Conservation (phyloP, 495 filamentous ascomycete species). For the Neurospora hispaniola region DNA sequence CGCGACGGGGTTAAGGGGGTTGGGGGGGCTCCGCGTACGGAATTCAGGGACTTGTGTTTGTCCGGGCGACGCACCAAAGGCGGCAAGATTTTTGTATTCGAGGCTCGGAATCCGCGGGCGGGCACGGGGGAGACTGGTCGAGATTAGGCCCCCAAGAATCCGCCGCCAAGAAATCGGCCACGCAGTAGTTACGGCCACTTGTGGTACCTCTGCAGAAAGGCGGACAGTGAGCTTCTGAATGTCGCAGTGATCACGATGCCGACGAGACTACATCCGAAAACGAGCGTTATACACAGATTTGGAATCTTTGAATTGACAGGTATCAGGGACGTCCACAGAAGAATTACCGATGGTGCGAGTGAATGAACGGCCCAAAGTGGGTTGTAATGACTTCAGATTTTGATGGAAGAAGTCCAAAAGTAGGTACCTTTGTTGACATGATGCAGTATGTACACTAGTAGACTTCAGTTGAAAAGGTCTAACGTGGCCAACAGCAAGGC, state of each 20-base stretch:
- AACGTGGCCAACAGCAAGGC: neutral
- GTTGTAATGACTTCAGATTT: neutral
- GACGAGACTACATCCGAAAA: neutral
- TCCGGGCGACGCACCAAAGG: neutral
- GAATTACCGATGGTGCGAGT: neutral
- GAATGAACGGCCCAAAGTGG: neutral
- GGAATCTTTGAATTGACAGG: neutral
- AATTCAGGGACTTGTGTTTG: conserved; percentile 1
- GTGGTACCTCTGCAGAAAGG: conserved; percentile 1
- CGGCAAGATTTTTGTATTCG: neutral
- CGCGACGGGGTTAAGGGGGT: neutral
- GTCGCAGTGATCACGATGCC: neutral
- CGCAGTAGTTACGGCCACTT: conserved; percentile 5
- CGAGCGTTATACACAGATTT: neutral
- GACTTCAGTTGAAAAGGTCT: neutral
- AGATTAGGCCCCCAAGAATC: conserved; percentile 14
- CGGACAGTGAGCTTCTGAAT: neutral
- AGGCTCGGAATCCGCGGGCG: conserved; percentile 1
- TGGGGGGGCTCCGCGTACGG: neutral
- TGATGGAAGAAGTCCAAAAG: neutral
- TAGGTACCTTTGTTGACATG: neutral
- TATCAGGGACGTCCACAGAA: neutral
- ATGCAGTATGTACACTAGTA: neutral
- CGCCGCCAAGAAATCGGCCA: conserved; percentile 8
- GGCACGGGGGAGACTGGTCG: neutral